Base-by-base conservation (phyloP, 108 stramenopile species). In the Cyclotella distinguenda region DNA sequence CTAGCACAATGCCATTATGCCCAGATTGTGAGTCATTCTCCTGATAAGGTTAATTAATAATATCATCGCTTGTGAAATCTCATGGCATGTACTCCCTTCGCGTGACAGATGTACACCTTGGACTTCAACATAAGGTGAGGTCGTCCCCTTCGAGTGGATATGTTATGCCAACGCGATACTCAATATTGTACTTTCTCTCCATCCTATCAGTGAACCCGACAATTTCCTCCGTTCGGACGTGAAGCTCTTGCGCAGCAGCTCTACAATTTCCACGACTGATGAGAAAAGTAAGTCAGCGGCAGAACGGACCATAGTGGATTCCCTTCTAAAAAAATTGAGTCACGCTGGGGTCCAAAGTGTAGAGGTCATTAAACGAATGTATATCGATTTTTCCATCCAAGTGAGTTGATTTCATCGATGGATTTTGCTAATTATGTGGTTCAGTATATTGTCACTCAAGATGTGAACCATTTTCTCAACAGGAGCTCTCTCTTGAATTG, bases 91-190 rank as follows among this genome's bases (percentile, higher is more conserved):
- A 35, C 13, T 25, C 30, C 32, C 28, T 32, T 4, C 32, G 27
- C 11, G 28, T 30, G 8, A 31, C 31, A 56, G 11, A 82, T 91
- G 66, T 35, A 65, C 31, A 88, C 85, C 5, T 64, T 90, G 34
- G 82, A 80, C n/a, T 60, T 66, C 15, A 94, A 94, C 67, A 76
- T 88, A 42, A 64, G 80, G n/a, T n/a, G n/a, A n/a, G n/a, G n/a
- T n/a, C n/a, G n/a, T n/a, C n/a, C n/a, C n/a, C n/a, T n/a, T n/a
- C n/a, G n/a, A n/a, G n/a, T n/a, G n/a, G n/a, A n/a, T n/a, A n/a
- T n/a, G n/a, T n/a, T n/a, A n/a, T n/a, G n/a, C n/a, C n/a, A n/a
- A n/a, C n/a, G n/a, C n/a, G n/a, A n/a, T n/a, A n/a, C n/a, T n/a
- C n/a, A n/a, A n/a, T n/a, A n/a, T n/a, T n/a, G n/a, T n/a, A n/a